Base-by-base conservation (phyloP, 2,329 filamentous ascomycete species). In the Diaporthe sp. region DNA sequence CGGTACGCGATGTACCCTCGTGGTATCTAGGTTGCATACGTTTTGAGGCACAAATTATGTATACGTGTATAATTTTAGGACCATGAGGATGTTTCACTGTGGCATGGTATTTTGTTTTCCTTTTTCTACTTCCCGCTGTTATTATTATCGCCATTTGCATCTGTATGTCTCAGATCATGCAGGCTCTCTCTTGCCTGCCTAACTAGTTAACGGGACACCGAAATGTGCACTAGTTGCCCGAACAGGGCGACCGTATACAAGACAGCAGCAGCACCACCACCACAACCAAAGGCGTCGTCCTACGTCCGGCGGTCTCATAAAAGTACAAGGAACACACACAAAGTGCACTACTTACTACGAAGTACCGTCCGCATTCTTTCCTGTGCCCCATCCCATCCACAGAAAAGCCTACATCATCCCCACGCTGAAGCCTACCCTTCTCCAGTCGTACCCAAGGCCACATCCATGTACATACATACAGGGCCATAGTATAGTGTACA, bases 111-210 rank as follows among this genome's bases (percentile, higher is more conserved):
- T 13, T 10, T 22, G n/a, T 13, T 37, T 34, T 34, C 34, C 34
- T 34, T 53, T 53, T 53, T 53, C 22, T 53, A 68, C 44, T 51
- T 51, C 3, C 22, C 28, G 10, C 1, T 47, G 25, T 25, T 39
- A 39, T 39, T 20, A 22, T 39, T 17, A 17, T 53, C 31, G 2
- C 22, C 3, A 20, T n/a, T 25, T 17, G 25, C n/a, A 47, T 47
- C 22, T 53, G 8, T 68, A 39, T 68, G 63, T 53, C 63, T 67
- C 44, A 67, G 63, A 67, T 65, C 44, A 49, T 67, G 63, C 63
- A 37, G 9, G n/a, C 63, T 34, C 42, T 49, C 12, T 63, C 28
- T 22, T 51, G 44, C 61, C 28, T 51, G 44, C 63, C 44, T 25
- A n/a, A n/a, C n/a, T n/a, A 25, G 47, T 51, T 10, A 22, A 51